phyloP scores from a whole-genome alignment of 495 filamentous ascomycete genomes.

The Penicillium egyptiacum region DNA sequence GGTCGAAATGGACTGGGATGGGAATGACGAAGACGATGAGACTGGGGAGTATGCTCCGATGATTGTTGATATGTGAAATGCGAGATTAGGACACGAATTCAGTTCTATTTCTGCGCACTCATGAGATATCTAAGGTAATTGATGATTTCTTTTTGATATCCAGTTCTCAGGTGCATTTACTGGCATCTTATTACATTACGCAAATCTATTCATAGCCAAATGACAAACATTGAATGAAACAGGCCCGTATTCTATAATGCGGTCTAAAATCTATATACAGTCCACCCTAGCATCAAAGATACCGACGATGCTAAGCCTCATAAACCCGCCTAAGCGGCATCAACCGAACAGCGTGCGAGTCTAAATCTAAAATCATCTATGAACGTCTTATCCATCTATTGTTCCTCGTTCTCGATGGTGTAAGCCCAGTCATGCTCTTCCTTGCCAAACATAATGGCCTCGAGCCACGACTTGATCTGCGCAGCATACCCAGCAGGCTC shows the following conservation, averaged over 20 bases:
- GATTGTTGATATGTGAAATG: slow-evolving; percentile 64
- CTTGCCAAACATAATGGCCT: slow-evolving; percentile 83
- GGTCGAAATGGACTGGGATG: slow-evolving; percentile 74
- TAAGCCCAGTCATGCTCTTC: slow-evolving; percentile 78
- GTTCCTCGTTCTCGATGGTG: slow-evolving; percentile 62
- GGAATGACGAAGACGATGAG: slow-evolving; percentile 79
- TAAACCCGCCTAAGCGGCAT: background rate
- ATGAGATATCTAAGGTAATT: background rate
- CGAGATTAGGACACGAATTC: background rate
- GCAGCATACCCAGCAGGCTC: slow-evolving; percentile 65
- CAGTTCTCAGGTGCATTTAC: background rate
- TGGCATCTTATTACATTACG: background rate
- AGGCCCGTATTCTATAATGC: slow-evolving; percentile 2
- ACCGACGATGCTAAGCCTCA: slow-evolving; percentile 1
- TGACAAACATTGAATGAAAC: background rate
- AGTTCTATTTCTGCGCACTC: background rate
- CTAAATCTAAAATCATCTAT: slow-evolving; percentile 5
- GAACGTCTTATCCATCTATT: slow-evolving; percentile 24
- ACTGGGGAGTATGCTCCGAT: slow-evolving; percentile 83
- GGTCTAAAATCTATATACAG: slow-evolving; percentile 10
- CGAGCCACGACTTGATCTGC: slow-evolving; percentile 74
- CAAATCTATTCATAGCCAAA: background rate
- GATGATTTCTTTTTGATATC: background rate
- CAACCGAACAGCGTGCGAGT: background rate
- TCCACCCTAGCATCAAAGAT: background rate